phyloP scores from a whole-genome alignment of 345 rosid species.

The Garcia nutans region DNA sequence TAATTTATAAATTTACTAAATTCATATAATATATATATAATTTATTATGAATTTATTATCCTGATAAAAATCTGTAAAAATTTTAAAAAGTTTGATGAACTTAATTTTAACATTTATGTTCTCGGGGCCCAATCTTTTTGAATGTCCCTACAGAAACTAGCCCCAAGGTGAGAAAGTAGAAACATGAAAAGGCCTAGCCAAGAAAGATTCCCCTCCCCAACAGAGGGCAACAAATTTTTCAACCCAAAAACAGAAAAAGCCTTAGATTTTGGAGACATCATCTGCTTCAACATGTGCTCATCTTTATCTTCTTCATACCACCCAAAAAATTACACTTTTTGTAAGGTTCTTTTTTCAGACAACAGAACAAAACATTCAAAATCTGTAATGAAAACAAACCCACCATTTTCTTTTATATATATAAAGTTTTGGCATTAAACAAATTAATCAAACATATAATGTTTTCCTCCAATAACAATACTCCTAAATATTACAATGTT shows the following conservation, averaged over 20 bases:
- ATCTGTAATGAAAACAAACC: neutral
- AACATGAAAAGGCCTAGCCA: neutral
- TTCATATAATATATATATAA: no score
- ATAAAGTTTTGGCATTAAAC: neutral
- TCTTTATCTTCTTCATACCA: constrained; percentile 16
- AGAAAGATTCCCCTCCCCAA: constrained; percentile 17
- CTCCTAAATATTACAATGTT: neutral
- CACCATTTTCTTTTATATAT: neutral
- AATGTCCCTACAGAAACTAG: neutral
- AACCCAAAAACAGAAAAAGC: constrained; percentile 20
- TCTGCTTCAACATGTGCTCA: constrained; percentile 15
- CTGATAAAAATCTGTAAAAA: no score
- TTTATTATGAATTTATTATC: no score
- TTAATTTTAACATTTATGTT: no score
- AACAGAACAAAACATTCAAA: constrained; percentile 24
- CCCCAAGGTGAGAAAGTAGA: neutral
- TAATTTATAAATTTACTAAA: no score
- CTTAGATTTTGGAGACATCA: constrained; percentile 32
- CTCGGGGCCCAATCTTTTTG: neutral
- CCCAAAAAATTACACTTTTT: constrained; percentile 14
- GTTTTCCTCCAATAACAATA: neutral
- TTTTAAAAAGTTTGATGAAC: no score
- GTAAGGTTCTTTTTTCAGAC: constrained; percentile 1
- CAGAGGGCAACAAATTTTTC: constrained; percentile 17
- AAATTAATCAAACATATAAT: neutral